Evolutionary conservation across 192 early-diverging fungal species (phyloP), one percentile per base, ranked within the genome.

Genomic region (Dissophora globulifera): DNA sequence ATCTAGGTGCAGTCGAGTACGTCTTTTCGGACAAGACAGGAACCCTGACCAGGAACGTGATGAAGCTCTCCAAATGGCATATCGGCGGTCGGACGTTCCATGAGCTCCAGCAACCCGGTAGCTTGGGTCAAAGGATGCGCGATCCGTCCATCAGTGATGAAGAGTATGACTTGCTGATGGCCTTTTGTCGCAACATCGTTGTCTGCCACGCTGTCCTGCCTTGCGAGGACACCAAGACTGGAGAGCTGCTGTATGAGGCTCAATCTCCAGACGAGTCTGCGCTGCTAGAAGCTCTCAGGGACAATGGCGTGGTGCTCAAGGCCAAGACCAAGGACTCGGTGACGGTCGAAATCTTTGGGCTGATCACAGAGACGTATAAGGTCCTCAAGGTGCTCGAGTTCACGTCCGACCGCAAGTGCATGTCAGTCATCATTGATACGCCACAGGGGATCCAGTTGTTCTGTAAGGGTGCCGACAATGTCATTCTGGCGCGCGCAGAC

Each of bases 151-250:
- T 76, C 58, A 67, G 63, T n/a, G 72, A 76, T 35, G 72, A 76
- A 32, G 72, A 76, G n/a, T 76, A 76, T 17, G 84, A 87, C 35
- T 59, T 89, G 56, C 38, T 79, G 48, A 81, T 96, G 52, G 84
- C 72, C 5, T 76, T 76, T 16, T 76, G 72, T 22, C 62, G 72
- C 4, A 76, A 76, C 31, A 76, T 98, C 22, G 91, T 93, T 20
- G 92, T 93, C 5, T 98, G 96, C 72, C 96, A 98, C 62, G 95
- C 96, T 0, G 96, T 98, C 7, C 93, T 98, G 71, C 95, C 96
- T 7, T 94, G 96, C 74, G 69, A 78, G 42, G 66, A 85, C 45
- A 83, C 86, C 30, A 88, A 85, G 25, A 86, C 87, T 0, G 85
- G 84, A 4, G 85, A 87, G 45, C 89, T 95, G 41, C 79, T 89